Conservation (phyloP, 352 stramenopile genomes). For the Aphanomyces euteiches region DNA sequence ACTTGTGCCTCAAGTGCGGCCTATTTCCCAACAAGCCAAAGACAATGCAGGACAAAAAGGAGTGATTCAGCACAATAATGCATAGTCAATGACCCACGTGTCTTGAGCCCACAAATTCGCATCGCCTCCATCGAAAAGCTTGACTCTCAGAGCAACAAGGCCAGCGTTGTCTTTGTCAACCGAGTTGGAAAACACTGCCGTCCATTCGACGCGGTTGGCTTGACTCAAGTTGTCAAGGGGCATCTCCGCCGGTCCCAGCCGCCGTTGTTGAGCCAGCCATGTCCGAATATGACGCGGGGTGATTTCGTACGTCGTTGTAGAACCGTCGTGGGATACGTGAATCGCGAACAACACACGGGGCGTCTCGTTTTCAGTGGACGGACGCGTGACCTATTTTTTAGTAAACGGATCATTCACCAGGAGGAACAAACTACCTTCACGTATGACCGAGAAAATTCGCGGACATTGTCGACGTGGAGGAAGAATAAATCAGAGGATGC, state of each 20-base stretch:
- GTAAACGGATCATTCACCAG: too few species aligned
- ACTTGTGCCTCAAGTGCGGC: slow-evolving; percentile 1
- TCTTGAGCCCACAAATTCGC: slow-evolving; percentile 11
- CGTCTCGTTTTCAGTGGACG: too few species aligned
- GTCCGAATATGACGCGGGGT: not conserved
- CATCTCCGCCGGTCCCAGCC: not conserved
- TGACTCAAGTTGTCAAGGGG: slow-evolving; percentile 5
- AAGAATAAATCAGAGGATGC: slow-evolving; percentile 14
- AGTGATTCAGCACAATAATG: slow-evolving; percentile 5
- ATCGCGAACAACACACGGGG: not conserved
- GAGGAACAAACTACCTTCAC: not conserved
- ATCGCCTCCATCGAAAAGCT: slow-evolving; percentile 6
- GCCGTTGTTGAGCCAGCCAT: slow-evolving; percentile 2
- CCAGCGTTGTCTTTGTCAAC: not conserved
- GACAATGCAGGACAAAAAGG: not conserved
- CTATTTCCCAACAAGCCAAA: slow-evolving; percentile 3
- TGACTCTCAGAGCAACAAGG: slow-evolving; percentile 3
- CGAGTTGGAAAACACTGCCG: not conserved
- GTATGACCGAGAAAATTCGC: slow-evolving; percentile 20
- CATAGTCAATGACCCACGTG: slow-evolving; percentile 17
- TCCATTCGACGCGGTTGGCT: slow-evolving; percentile 9
- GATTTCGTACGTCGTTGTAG: slow-evolving; percentile 4
- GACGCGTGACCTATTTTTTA: too few species aligned
- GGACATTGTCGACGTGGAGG: not conserved
- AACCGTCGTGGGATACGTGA: not conserved